phyloP scores from a whole-genome alignment of 2,329 filamentous ascomycete species.

The Hymenoscyphus linearis region DNA sequence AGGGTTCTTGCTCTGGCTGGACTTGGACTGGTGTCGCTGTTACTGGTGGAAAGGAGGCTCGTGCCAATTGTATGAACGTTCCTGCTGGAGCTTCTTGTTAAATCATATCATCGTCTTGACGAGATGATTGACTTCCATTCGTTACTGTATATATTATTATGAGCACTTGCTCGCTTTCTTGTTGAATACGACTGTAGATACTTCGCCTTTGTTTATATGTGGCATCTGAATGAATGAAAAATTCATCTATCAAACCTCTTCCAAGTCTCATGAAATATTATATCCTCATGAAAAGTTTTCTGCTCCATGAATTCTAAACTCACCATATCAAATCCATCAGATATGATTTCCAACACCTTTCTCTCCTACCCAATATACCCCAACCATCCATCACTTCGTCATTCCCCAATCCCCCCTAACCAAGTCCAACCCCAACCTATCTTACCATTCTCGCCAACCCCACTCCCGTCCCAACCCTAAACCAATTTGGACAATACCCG shows the following conservation, averaged over 20 bases:
- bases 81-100: conserved; percentile 25
- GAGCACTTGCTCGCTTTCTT: conserved; percentile 13
- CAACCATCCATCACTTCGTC: too few relatives aligned
- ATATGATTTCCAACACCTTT: too few relatives aligned
- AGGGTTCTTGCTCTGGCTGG: conserved; percentile 47
- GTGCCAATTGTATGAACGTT: conserved; percentile 37
- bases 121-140: neutral
- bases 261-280: neutral
- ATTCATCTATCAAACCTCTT: neutral
- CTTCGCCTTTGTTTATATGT: neutral
- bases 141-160: neutral
- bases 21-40: conserved; percentile 45
- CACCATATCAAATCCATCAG: too few relatives aligned
- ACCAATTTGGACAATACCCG: too few relatives aligned
- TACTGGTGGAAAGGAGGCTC: conserved; percentile 46
- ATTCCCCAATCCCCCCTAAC: too few relatives aligned
- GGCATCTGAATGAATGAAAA: neutral
- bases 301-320: too few relatives aligned
- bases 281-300: neutral
- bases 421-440: too few relatives aligned
- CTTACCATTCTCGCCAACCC: too few relatives aligned
- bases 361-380: too few relatives aligned
- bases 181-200: conserved; percentile 3
- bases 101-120: neutral
- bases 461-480: too few relatives aligned